These are phyloP conservation scores for Terfezia boudieri DNA, from an alignment of 495 filamentous ascomycete genomes.

Conservation along the genomic window DNA sequence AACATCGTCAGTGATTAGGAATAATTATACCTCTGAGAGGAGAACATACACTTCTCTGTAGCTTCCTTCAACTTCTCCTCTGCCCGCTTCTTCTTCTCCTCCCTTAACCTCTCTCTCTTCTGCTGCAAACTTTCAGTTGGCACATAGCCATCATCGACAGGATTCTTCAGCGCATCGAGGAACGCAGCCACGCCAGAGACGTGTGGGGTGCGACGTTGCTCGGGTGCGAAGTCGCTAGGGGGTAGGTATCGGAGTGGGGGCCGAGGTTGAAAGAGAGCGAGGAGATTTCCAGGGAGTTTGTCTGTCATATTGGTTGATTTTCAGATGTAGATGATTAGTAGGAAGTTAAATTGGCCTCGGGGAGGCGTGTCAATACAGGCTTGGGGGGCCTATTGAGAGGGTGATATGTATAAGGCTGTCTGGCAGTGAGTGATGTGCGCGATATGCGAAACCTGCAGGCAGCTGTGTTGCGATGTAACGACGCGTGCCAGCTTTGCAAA, in stretches of 20 bases:
- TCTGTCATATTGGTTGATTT: conserved; percentile 58
- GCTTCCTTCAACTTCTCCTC: conserved; percentile 43
- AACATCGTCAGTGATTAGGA: not conserved
- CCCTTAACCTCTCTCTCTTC: conserved; percentile 50
- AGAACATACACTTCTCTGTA: conserved; percentile 36
- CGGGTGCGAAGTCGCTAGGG: conserved; percentile 59
- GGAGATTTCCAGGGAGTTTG: conserved; percentile 75
- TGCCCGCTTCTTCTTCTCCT: conserved; percentile 48
- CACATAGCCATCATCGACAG: conserved; percentile 41
- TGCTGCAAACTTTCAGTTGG: conserved; percentile 88
- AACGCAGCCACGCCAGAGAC: conserved; percentile 53
- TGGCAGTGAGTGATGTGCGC: too few species aligned
- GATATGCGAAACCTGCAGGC: too few species aligned
- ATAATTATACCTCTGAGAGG: not conserved
- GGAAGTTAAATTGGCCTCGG: too few species aligned
- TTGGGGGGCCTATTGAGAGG: too few species aligned
- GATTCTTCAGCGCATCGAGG: conserved; percentile 43
- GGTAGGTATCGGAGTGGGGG: conserved; percentile 79
- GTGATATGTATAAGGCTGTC: too few species aligned
- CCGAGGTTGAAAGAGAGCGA: conserved; percentile 82
- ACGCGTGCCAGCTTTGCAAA: too few species aligned
- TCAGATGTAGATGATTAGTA: not conserved
- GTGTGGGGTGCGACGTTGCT: conserved; percentile 49
- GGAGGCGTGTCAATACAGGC: too few species aligned
- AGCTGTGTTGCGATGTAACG: not conserved